A percentile compares a stretch with the other conserved stretches of the same genome.
These are phyloP conservation scores for Boechera stricta DNA, from an alignment of 345 rosid genomes.

Conservation along the genomic window DNA sequence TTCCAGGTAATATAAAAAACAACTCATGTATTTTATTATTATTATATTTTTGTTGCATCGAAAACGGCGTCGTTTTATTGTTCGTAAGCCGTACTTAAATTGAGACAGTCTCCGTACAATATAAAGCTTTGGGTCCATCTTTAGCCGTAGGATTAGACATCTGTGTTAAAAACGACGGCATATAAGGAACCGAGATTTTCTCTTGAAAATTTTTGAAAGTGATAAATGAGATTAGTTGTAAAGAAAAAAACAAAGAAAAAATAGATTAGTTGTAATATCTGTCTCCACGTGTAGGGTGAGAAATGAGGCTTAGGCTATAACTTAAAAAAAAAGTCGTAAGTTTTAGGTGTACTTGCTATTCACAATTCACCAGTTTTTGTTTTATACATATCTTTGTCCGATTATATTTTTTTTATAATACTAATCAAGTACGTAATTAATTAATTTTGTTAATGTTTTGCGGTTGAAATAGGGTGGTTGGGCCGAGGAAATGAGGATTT, in stretches of 20 bases:
- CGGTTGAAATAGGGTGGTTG: slow-evolving; percentile 54
- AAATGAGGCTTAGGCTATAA: slow-evolving; percentile 23
- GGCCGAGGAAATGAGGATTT: slow-evolving; percentile 46
- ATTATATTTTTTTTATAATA: background rate
- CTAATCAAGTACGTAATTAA: background rate
- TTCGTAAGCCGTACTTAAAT: slow-evolving; percentile 25
- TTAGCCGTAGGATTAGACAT: slow-evolving; percentile 48
- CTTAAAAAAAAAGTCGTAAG: slow-evolving; percentile 31
- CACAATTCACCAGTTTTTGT: slow-evolving; percentile 39
- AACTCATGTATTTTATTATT: background rate
- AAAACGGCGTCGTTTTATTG: slow-evolving; percentile 33
- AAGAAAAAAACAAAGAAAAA: background rate
- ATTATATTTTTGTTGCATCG: background rate
- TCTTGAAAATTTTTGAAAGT: slow-evolving; percentile 17
- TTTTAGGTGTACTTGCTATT: slow-evolving; percentile 50
- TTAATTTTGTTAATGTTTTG: slow-evolving; percentile 25
- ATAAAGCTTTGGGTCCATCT: slow-evolving; percentile 29
- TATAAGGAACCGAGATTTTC: slow-evolving; percentile 21
- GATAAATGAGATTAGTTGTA: slow-evolving; percentile 38
- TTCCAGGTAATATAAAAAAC: slow-evolving; percentile 57
- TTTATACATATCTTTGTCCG: slow-evolving; percentile 30
- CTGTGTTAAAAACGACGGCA: slow-evolving; percentile 35
- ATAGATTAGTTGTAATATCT: slow-evolving; percentile 39
- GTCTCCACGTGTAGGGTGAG: slow-evolving; percentile 49
- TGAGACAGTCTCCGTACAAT: slow-evolving; percentile 39